Evolutionary conservation across 805 yeast species (phyloP).

Genomic region (Yamadazyma akitaensis): DNA sequence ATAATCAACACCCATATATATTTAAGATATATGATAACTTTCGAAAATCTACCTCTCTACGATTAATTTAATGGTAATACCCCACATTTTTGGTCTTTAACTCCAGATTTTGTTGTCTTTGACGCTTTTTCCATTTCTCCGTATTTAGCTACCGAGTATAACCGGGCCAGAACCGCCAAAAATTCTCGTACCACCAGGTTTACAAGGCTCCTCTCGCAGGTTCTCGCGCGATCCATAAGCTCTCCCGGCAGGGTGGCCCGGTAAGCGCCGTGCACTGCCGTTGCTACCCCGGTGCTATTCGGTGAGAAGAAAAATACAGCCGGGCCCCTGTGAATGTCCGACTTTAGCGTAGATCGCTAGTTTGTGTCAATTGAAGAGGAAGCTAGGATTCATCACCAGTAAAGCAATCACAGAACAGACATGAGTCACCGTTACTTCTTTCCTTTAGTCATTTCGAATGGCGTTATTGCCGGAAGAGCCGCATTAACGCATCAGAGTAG

Average conservation of each 20-base stretch:
- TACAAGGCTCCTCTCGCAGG: too few relatives aligned
- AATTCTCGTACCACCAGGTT: background rate
- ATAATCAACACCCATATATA: too few relatives aligned
- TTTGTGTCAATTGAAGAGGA: background rate
- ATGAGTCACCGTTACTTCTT: too few relatives aligned
- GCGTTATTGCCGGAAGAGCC: slow-evolving; percentile 1
- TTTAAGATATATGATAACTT: too few relatives aligned
- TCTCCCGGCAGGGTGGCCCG: too few relatives aligned
- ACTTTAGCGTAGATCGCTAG: background rate
- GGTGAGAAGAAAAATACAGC: background rate
- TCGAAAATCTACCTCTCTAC: too few relatives aligned
- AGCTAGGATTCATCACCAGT: background rate
- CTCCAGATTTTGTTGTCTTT: background rate
- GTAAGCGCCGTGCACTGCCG: too few relatives aligned
- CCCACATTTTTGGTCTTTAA: background rate
- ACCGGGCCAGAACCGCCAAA: background rate
- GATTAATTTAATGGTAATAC: background rate
- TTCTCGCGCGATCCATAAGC: too few relatives aligned
- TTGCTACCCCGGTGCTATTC: slow-evolving; percentile 1
- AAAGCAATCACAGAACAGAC: background rate
- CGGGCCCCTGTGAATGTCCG: background rate
- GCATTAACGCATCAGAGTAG: slow-evolving; percentile 2
- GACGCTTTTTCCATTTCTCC: background rate
- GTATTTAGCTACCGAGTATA: background rate
- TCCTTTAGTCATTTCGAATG: background rate